phyloP scores from a whole-genome alignment of 2,329 filamentous ascomycete genomes.

The Orbilia brochopaga region DNA sequence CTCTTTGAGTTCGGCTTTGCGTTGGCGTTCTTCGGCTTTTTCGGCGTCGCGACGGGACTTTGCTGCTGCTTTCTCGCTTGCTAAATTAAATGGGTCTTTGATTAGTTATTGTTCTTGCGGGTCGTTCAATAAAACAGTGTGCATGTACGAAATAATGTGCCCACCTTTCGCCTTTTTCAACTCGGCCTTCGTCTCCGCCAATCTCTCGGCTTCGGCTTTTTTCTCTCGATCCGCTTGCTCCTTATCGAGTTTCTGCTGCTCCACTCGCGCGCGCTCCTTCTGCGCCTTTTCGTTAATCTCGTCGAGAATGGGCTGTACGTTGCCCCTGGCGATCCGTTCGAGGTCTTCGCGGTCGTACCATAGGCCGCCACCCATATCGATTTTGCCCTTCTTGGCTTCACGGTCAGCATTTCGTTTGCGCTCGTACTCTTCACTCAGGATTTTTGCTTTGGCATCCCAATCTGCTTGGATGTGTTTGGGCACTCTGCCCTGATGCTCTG shows the following conservation, averaged over 20 bases:
- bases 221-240: constrained; percentile 31
- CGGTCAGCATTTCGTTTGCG: constrained; percentile 32
- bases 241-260: constrained; percentile 28
- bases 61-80: constrained; percentile 29
- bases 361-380: constrained; percentile 47
- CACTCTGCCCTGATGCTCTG: constrained; percentile 37
- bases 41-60: constrained; percentile 44
- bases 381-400: constrained; percentile 45
- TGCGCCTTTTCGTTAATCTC: constrained; percentile 47
- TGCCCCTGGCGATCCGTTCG: constrained; percentile 40
- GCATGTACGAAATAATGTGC: no score
- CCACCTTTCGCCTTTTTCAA: constrained; percentile 39
- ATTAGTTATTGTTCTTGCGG: neutral
- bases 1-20: constrained; percentile 44
- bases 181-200: constrained; percentile 33
- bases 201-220: constrained; percentile 17
- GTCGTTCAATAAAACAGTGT: no score
- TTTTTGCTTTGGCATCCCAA: constrained; percentile 46
- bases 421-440: constrained; percentile 38
- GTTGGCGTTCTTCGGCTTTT: constrained; percentile 44
- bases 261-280: constrained; percentile 35
- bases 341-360: constrained; percentile 48
- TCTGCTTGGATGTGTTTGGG: constrained; percentile 46
- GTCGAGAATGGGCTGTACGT: constrained; percentile 48
- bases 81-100: constrained; percentile 8